phyloP scores from a whole-genome alignment of 306 rosid species.

The Ceratonia siliqua region DNA sequence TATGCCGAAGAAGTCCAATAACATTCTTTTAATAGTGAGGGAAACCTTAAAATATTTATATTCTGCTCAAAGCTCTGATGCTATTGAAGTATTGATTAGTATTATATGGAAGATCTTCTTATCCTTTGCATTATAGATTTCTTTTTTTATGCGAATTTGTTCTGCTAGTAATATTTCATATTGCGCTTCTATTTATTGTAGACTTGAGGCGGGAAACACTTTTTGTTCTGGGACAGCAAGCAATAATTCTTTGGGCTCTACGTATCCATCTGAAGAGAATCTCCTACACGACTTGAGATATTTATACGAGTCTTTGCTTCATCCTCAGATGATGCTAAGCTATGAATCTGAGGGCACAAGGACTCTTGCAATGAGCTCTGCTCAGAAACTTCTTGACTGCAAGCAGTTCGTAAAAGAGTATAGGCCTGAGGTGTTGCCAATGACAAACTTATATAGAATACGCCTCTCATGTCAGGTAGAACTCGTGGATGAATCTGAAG shows the following conservation, averaged over 20 bases:
- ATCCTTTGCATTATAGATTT: constrained; percentile 14
- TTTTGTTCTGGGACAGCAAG: constrained; percentile 39
- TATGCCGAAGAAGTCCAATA: not conserved
- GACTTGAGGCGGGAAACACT: constrained; percentile 58
- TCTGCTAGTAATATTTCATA: not conserved
- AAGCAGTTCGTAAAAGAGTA: constrained; percentile 90
- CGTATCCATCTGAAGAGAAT: constrained; percentile 63
- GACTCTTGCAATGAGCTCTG: constrained; percentile 59
- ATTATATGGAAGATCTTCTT: constrained; percentile 26
- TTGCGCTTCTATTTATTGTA: constrained; percentile 35
- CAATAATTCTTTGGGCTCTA: constrained; percentile 43
- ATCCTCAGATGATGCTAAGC: constrained; percentile 66
- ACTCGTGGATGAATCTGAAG: constrained; percentile 62
- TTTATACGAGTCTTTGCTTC: constrained; percentile 75
- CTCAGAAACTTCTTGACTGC: constrained; percentile 88
- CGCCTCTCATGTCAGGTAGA: constrained; percentile 66
- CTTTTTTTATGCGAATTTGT: not conserved
- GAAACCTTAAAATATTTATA: not conserved
- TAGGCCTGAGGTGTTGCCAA: constrained; percentile 43
- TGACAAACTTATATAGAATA: constrained; percentile 35
- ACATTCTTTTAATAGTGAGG: not conserved
- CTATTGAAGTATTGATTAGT: constrained; percentile 18
- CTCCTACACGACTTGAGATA: constrained; percentile 69
- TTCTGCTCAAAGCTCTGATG: constrained; percentile 22
- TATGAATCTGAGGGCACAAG: constrained; percentile 55